These are phyloP conservation scores for Epichloe typhina DNA, from an alignment of 2,329 filamentous ascomycete genomes.

Conservation along the genomic window DNA sequence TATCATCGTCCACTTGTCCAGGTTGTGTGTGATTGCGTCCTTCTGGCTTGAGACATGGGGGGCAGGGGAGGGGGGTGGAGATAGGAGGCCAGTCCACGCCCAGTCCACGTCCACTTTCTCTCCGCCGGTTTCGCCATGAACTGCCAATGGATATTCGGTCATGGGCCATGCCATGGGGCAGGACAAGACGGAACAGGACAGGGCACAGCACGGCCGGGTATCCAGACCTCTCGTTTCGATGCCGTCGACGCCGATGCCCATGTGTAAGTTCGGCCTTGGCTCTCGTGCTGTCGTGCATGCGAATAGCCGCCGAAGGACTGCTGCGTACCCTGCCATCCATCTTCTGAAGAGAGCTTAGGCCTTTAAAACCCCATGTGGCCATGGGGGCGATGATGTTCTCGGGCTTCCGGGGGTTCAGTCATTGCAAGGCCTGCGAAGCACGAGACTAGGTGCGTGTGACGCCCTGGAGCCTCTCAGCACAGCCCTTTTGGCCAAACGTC, in stretches of 20 bases:
- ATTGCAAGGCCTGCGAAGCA: neutral
- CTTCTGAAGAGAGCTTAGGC: slow-evolving; percentile 3
- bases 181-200: neutral
- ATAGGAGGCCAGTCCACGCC: neutral
- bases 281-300: slow-evolving; percentile 17
- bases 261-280: slow-evolving; percentile 1
- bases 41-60: neutral
- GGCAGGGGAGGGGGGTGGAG: neutral
- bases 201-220: neutral
- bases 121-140: neutral
- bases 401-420: neutral
- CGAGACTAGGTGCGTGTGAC: neutral
- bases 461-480: neutral
- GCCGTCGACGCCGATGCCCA: neutral
- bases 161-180: neutral
- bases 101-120: neutral
- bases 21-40: neutral
- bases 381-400: slow-evolving; percentile 1
- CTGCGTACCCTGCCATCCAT: slow-evolving; percentile 3
- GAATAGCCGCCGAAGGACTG: slow-evolving; percentile 17
- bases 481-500: too few relatives aligned
- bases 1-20: neutral
- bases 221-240: neutral
- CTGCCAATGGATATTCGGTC: too few relatives aligned
- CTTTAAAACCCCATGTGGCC: neutral